phyloP scores from a whole-genome alignment of 768 basidiomycete genomes.

The Termitomyces sp. region DNA sequence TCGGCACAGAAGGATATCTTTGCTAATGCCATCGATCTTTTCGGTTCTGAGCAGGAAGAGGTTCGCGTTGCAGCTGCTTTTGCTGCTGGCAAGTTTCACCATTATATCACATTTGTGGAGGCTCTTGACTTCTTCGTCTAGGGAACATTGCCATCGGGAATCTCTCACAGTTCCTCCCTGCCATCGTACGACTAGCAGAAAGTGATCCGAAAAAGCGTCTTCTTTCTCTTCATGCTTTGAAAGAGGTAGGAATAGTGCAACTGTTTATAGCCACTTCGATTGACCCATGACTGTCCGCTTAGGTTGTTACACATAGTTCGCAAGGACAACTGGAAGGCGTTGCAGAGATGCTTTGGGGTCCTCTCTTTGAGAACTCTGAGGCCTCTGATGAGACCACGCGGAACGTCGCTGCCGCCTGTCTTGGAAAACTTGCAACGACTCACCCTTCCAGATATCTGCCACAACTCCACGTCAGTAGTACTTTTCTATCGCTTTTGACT shows the following conservation, averaged over 20 bases:
- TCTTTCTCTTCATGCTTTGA: slow-evolving; percentile 86
- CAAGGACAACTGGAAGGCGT: slow-evolving; percentile 80
- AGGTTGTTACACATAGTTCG: slow-evolving; percentile 92
- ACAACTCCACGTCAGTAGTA: slow-evolving; percentile 79
- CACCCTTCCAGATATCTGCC: slow-evolving; percentile 90
- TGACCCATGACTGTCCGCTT: neutral
- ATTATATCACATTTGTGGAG: neutral
- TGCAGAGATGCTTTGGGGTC: slow-evolving; percentile 88
- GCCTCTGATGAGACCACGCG: slow-evolving; percentile 87
- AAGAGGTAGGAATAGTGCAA: slow-evolving; percentile 59
- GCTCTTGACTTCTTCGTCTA: slow-evolving; percentile 19
- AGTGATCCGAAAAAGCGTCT: slow-evolving; percentile 76
- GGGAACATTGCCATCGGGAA: slow-evolving; percentile 97
- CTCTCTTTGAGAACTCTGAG: slow-evolving; percentile 88
- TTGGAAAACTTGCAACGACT: slow-evolving; percentile 92
- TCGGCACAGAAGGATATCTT: slow-evolving; percentile 79
- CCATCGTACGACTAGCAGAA: slow-evolving; percentile 76
- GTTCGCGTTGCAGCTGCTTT: slow-evolving; percentile 90
- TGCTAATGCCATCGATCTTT: slow-evolving; percentile 65
- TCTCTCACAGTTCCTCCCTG: slow-evolving; percentile 80
- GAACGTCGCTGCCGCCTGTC: slow-evolving; percentile 93
- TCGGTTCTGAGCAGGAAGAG: slow-evolving; percentile 79
- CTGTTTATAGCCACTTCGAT: neutral
- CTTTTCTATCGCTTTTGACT: neutral
- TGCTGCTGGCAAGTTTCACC: slow-evolving; percentile 65